Base-by-base conservation (phyloP, 148 eudicot species). In the Rhododendron simsii region DNA sequence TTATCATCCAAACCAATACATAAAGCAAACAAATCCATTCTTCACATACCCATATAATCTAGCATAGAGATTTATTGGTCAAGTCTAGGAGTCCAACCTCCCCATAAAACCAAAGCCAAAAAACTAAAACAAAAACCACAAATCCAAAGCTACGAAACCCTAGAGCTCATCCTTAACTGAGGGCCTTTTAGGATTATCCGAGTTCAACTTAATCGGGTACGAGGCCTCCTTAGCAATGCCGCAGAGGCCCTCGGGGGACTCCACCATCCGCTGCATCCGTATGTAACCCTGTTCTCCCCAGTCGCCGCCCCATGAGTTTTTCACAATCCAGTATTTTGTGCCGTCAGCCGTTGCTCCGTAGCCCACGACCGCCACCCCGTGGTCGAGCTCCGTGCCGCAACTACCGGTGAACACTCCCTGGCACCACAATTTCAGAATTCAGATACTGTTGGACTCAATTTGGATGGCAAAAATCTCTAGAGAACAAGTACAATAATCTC, bases 211-310 rank as follows among this genome's bases (percentile, higher is more conserved):
- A 90, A 89, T 53, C 0, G 96, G 98, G 85, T 95, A 92, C 0
- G 95, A 90, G 21, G 98, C 93, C 82, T 90, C 95, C 92, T 86
- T 87, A 5, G 96, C 96, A 87, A 95, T 92, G 47, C 98, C 98
- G 87, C 98, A 95, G 0, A 86, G 82, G 12, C 98, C 97, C 65
- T 90, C 97, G n/a, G 85, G 82, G 11, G 90, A 90, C 11, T 80
- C 83, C 3, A 87, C 86, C 44, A 89, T 93, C 28, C 96, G 90
- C 48, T 91, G 89, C 88, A 95, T 87, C 57, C 94, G 86, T 33
- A 93, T 89, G 88, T 93, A 95, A 16, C 98, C 98, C 73, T 90
- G 86, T 86, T 95, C 96, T 26, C 98, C 98, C 98, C 98, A 95
- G 13, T 77, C 83, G 1, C 87, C 4, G 2, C 95, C 98, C 96